These are phyloP conservation scores for Albugo laibachii DNA, from an alignment of 352 stramenopile genomes.

Conservation along the genomic window DNA sequence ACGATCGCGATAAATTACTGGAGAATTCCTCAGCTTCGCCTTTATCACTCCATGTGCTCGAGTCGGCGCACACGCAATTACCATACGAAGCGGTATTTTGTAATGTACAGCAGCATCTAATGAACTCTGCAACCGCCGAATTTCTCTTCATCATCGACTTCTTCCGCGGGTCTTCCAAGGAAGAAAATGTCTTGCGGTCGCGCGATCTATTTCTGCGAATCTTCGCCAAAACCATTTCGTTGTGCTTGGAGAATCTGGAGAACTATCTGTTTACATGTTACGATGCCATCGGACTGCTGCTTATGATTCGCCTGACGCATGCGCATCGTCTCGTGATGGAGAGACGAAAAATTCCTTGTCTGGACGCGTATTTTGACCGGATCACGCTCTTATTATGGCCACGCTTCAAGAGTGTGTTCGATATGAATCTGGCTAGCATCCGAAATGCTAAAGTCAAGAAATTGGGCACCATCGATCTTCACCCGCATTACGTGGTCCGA, in stretches of 20 bases:
- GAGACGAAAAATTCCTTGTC: slow-evolving; percentile 66
- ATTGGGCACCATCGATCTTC: slow-evolving; percentile 86
- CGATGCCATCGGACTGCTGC: slow-evolving; percentile 92
- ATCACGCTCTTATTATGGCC: slow-evolving; percentile 93
- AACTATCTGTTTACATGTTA: slow-evolving; percentile 97
- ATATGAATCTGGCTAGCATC: slow-evolving; percentile 87
- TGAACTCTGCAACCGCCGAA: slow-evolving; percentile 95
- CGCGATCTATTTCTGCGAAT: slow-evolving; percentile 88
- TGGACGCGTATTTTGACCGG: slow-evolving; percentile 94
- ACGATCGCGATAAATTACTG: slow-evolving; percentile 81
- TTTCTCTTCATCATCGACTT: slow-evolving; percentile 94
- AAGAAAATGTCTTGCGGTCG: slow-evolving; percentile 40
- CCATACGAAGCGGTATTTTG: slow-evolving; percentile 95
- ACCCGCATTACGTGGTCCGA: slow-evolving; percentile 92
- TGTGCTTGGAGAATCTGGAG: slow-evolving; percentile 94
- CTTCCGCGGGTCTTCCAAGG: slow-evolving; percentile 42
- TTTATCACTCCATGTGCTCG: slow-evolving; percentile 89
- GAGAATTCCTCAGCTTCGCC: slow-evolving; percentile 58
- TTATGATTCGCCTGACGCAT: slow-evolving; percentile 96
- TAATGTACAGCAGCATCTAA: slow-evolving; percentile 91
- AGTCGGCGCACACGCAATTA: slow-evolving; percentile 81
- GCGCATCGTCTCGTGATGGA: slow-evolving; percentile 66
- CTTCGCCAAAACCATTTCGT: slow-evolving; percentile 89
- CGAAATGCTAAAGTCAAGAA: slow-evolving; percentile 74
- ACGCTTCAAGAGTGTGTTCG: slow-evolving; percentile 92